phyloP scores from a whole-genome alignment of 73 alveolate genomes.

The Stentor coeruleus region DNA sequence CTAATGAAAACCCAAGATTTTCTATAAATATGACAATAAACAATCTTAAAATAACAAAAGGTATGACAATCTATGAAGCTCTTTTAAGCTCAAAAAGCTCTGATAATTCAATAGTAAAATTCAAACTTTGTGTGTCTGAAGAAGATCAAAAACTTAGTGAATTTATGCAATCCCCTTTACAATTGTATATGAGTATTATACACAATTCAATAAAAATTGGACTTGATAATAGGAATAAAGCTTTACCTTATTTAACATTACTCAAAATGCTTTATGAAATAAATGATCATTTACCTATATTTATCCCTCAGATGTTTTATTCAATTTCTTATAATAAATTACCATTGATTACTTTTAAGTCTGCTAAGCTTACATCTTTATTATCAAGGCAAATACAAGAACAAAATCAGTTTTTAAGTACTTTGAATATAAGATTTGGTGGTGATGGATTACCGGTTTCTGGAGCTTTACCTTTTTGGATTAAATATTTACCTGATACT shows the following conservation, averaged over 20 bases:
- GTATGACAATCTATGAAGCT: background rate
- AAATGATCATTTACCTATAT: background rate
- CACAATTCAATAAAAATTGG: background rate
- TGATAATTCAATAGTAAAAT: background rate
- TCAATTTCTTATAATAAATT: background rate
- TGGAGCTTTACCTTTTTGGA: background rate
- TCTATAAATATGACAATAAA: background rate
- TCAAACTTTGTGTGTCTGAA: background rate
- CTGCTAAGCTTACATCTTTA: background rate
- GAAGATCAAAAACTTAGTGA: background rate
- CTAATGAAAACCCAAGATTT: background rate
- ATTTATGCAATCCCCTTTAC: background rate
- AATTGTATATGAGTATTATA: background rate
- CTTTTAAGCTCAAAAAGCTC: too few relatives aligned
- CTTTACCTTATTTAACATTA: background rate
- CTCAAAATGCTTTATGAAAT: background rate
- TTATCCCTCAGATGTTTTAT: background rate
- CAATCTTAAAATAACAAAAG: background rate
- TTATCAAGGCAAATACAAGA: slow-evolving; percentile 8
- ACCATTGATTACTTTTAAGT: background rate
- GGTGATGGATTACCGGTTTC: background rate
- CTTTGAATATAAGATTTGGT: background rate
- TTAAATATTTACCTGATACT: background rate
- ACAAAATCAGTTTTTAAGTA: background rate
- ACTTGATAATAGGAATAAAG: background rate